Percentiles rank a stretch among this genome's conserved stretches.
phyloP scores from a whole-genome alignment of 2,329 filamentous ascomycete genomes.

The Colletotrichum lentis region DNA sequence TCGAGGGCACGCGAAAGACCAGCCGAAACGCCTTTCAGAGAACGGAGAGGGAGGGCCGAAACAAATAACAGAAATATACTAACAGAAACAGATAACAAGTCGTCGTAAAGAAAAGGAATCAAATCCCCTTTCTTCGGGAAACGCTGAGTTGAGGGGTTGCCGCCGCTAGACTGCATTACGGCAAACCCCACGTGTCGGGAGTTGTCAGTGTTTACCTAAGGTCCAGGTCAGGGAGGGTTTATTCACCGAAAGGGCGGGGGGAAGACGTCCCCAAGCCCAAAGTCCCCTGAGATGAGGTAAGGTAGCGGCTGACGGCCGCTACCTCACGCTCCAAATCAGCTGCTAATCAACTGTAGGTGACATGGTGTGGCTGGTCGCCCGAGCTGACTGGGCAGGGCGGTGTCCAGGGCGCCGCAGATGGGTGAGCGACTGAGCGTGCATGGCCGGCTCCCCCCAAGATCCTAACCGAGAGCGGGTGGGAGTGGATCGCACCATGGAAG shows the following conservation, averaged over 20 bases:
- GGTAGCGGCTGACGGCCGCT: neutral
- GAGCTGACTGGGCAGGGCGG: constrained; percentile 25
- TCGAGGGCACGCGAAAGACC: neutral
- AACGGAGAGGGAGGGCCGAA: neutral
- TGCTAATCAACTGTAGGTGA: constrained; percentile 10
- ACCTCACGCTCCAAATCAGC: constrained; percentile 5
- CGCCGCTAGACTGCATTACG: constrained; percentile 35
- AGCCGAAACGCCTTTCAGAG: constrained; percentile 7
- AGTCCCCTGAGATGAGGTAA: constrained; percentile 25
- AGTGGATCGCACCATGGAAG: constrained; percentile 36
- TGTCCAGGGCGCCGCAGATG: constrained; percentile 16
- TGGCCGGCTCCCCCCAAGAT: constrained; percentile 28
- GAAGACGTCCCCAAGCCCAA: constrained; percentile 2
- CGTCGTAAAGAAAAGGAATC: constrained; percentile 1
- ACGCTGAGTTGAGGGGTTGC: constrained; percentile 23
- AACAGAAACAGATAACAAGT: neutral
- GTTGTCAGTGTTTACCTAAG: constrained; percentile 17
- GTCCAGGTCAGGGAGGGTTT: constrained; percentile 10
- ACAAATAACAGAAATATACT: constrained; percentile 8
- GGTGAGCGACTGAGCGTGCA: constrained; percentile 10
- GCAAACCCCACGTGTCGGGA: constrained; percentile 32
- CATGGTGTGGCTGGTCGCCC: constrained; percentile 15
- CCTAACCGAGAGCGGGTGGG: constrained; percentile 30
- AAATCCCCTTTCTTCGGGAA: neutral
- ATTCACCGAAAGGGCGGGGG: constrained; percentile 27